Conservation (phyloP, 768 basidiomycete species). For the Termitomyces sp. region DNA sequence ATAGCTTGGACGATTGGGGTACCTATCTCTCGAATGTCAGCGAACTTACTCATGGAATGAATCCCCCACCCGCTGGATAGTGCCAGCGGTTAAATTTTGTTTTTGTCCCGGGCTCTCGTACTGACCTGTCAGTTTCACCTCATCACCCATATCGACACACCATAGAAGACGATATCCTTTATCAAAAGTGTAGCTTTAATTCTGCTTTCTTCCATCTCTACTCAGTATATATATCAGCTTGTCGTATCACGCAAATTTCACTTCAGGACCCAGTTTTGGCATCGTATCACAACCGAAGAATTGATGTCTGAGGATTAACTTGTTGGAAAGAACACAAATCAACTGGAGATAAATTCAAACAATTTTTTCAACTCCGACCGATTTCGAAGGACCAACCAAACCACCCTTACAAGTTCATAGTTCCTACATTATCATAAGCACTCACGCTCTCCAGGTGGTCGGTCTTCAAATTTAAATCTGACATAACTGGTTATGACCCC, state of each 20-base stretch:
- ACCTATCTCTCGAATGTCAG: conserved; percentile 38
- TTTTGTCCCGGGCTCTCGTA: background rate
- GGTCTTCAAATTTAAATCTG: background rate
- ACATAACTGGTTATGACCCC: no score
- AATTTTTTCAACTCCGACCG: background rate
- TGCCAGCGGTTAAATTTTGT: background rate
- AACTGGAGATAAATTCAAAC: background rate
- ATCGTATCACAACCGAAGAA: background rate
- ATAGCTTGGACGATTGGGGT: conserved; percentile 43
- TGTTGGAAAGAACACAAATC: no score
- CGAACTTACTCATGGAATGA: conserved; percentile 29
- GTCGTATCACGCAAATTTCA: background rate
- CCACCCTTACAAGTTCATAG: no score
- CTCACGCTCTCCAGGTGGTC: background rate
- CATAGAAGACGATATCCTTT: background rate
- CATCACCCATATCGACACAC: background rate
- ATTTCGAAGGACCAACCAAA: background rate
- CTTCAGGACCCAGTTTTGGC: no score
- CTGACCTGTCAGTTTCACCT: background rate
- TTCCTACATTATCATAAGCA: background rate
- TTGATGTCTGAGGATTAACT: no score
- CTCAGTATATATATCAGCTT: background rate
- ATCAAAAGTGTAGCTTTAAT: conserved; percentile 5
- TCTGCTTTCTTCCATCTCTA: background rate
- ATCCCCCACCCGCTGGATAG: conserved; percentile 1